Conservation (phyloP, 1,284 basidiomycete genomes). For the Jaminaea rosea region DNA sequence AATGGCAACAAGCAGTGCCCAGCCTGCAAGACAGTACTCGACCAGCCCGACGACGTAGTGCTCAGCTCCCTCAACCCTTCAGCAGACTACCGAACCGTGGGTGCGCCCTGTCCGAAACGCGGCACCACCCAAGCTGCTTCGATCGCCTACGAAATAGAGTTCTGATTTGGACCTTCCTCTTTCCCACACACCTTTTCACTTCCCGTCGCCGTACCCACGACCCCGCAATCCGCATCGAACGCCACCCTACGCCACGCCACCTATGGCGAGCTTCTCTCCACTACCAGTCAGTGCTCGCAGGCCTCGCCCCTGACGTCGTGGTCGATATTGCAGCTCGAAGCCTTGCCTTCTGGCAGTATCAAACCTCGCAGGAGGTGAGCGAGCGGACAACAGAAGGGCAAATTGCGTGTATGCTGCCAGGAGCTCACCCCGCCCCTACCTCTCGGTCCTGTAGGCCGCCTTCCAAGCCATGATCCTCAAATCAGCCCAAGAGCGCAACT, state of each 20-base stretch:
- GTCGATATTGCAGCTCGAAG: slow-evolving; percentile 16
- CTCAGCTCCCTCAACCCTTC: slow-evolving; percentile 15
- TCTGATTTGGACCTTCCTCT: too few relatives aligned
- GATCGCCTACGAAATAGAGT: too few relatives aligned
- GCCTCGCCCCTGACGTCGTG: slow-evolving; percentile 15
- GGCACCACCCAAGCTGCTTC: too few relatives aligned
- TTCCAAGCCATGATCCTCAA: slow-evolving; percentile 17
- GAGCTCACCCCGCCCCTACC: too few relatives aligned
- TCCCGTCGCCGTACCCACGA: too few relatives aligned
- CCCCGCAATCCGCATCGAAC: too few relatives aligned
- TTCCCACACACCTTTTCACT: too few relatives aligned
- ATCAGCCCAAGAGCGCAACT: slow-evolving; percentile 12
- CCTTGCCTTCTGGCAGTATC: slow-evolving; percentile 21
- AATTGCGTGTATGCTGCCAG: background rate
- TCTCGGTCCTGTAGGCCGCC: slow-evolving; percentile 1
- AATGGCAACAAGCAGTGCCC: slow-evolving; percentile 16
- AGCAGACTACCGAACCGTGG: slow-evolving; percentile 13
- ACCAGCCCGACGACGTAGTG: slow-evolving; percentile 16
- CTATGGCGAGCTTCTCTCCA: background rate
- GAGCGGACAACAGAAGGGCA: background rate
- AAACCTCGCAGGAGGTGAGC: slow-evolving; percentile 10
- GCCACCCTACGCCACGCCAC: background rate
- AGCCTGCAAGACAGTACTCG: slow-evolving; percentile 18
- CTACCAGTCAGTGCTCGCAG: slow-evolving; percentile 18
- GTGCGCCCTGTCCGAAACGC: too few relatives aligned